A percentile compares a stretch with the other conserved stretches of the same genome.
These are phyloP conservation scores for Metschnikowia gruessii DNA, from an alignment of 805 yeast genomes.

Conservation along the genomic window DNA sequence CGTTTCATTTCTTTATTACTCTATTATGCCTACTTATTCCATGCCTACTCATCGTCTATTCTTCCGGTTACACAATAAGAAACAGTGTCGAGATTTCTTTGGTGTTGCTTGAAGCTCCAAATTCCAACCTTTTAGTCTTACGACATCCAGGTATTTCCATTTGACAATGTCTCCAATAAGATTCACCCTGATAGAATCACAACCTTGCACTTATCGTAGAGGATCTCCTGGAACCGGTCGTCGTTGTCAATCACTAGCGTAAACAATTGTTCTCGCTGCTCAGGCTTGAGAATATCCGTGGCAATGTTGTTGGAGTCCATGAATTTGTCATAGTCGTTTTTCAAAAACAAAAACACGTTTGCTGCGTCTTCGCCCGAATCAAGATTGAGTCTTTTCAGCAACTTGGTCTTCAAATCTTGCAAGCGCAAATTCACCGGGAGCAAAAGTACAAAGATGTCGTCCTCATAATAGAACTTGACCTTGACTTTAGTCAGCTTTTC, in stretches of 20 bases:
- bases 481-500: slow-evolving; percentile 43
- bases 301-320: slow-evolving; percentile 29
- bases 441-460: slow-evolving; percentile 74
- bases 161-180: too few species aligned
- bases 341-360: slow-evolving; percentile 36
- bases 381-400: slow-evolving; percentile 47
- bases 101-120: too few species aligned
- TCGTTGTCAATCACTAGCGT: slow-evolving; percentile 40
- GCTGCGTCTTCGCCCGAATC: slow-evolving; percentile 27
- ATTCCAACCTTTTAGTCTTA: background rate
- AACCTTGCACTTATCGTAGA: slow-evolving; percentile 44
- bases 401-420: slow-evolving; percentile 49
- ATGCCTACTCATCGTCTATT: background rate
- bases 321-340: slow-evolving; percentile 43
- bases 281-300: slow-evolving; percentile 27
- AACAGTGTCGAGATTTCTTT: too few species aligned
- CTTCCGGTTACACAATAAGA: background rate
- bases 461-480: slow-evolving; percentile 73
- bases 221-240: slow-evolving; percentile 36
- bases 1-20: background rate
- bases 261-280: slow-evolving; percentile 27
- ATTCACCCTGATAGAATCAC: slow-evolving; percentile 31
- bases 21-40: background rate
- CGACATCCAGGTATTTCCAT: background rate
- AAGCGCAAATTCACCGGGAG: slow-evolving; percentile 48